Evolutionary conservation across 495 filamentous ascomycete species (phyloP).

Genomic region (Margaritispora aquatica): DNA sequence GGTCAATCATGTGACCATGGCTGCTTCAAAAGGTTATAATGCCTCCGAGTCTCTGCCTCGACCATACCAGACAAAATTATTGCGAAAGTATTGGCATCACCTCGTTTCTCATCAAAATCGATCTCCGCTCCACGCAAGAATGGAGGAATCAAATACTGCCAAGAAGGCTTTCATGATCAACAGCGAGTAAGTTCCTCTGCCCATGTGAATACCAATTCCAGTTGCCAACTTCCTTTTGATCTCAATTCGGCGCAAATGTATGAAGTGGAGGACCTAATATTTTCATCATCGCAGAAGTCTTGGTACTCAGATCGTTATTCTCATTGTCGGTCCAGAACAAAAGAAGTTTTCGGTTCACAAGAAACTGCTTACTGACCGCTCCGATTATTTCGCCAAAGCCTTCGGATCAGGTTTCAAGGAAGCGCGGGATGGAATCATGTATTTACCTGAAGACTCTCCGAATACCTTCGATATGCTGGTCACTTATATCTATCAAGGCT

Average conservation of each 20-base stretch:
- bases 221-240: neutral
- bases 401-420: constrained; percentile 7
- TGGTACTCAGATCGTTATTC: neutral
- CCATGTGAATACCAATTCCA: constrained; percentile 3
- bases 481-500: neutral
- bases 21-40: too few relatives aligned
- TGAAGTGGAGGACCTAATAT: neutral
- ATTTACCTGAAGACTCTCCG: neutral
- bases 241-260: neutral
- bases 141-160: neutral
- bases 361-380: constrained; percentile 1
- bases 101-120: neutral
- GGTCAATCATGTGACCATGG: too few relatives aligned
- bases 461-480: neutral
- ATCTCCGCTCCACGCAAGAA: neutral
- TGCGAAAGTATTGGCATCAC: too few relatives aligned
- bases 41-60: too few relatives aligned
- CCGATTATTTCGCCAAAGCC: neutral
- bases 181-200: neutral
- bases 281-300: neutral
- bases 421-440: neutral
- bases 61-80: too few relatives aligned
- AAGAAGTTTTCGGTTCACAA: constrained; percentile 5
- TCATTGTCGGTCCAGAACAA: constrained; percentile 4
- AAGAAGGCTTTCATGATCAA: neutral